These are phyloP conservation scores for Garcileccinum viscosum DNA, from an alignment of 1,284 basidiomycete genomes.

Conservation along the genomic window DNA sequence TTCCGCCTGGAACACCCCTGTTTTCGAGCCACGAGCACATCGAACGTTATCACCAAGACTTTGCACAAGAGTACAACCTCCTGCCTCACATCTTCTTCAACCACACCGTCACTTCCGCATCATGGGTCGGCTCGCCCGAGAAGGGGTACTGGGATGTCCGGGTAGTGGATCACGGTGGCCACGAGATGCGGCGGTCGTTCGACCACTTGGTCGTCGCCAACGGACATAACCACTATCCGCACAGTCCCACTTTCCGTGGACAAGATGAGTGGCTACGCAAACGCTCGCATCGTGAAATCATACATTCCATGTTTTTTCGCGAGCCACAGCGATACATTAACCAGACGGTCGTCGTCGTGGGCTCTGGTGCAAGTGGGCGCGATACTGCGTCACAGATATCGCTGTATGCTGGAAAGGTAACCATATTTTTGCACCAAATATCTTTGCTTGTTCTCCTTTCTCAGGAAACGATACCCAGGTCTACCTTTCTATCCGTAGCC, in stretches of 20 bases:
- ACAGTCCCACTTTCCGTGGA: conserved; percentile 51
- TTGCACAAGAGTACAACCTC: conserved; percentile 47
- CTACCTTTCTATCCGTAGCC: conserved; percentile 49
- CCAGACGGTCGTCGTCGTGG: conserved; percentile 56
- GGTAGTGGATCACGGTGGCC: conserved; percentile 25
- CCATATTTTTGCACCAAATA: background rate
- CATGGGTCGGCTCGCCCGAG: conserved; percentile 50
- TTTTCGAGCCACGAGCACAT: conserved; percentile 56
- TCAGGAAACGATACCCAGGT: conserved; percentile 36
- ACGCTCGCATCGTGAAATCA: conserved; percentile 42
- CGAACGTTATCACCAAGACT: conserved; percentile 53
- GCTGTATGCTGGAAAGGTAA: conserved; percentile 49
- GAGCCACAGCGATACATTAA: conserved; percentile 50
- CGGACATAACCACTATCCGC: conserved; percentile 57
- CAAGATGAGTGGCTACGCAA: conserved; percentile 54
- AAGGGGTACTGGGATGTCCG: conserved; percentile 53
- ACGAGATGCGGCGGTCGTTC: conserved; percentile 36
- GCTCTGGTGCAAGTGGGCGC: conserved; percentile 55
- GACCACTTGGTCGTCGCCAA: conserved; percentile 62
- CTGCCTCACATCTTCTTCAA: conserved; percentile 49
- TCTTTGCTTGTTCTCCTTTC: background rate
- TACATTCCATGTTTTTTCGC: conserved; percentile 62
- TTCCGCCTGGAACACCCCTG: conserved; percentile 53
- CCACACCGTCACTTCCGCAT: conserved; percentile 49
- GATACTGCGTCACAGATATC: conserved; percentile 54